Percentiles rank a stretch among this genome's conserved stretches.
phyloP scores from a whole-genome alignment of 2,329 filamentous ascomycete species.

The Penicillium hordei region DNA sequence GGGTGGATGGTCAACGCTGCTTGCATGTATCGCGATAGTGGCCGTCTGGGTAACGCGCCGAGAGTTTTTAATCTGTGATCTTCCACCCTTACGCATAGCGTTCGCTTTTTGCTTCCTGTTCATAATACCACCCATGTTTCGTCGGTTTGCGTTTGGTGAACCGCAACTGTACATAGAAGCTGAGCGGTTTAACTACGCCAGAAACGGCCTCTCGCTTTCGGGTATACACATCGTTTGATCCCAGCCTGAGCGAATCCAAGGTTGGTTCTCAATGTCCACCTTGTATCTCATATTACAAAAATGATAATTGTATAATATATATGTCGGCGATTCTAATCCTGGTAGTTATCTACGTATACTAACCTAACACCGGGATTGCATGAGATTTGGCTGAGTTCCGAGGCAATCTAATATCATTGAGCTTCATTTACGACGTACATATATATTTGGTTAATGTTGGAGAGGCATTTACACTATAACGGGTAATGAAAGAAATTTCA shows the following conservation, averaged over 20 bases:
- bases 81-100: not conserved
- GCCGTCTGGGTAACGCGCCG: constrained; percentile 39
- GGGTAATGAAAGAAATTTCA: not conserved
- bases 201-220: not conserved
- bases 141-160: not conserved
- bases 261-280: not conserved
- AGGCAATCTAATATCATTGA: not conserved
- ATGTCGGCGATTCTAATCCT: not conserved
- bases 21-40: constrained; percentile 41
- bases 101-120: constrained; percentile 2
- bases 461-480: not conserved
- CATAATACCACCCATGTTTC: not conserved
- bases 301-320: not conserved
- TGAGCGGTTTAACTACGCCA: not conserved
- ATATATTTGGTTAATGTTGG: not conserved
- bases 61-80: constrained; percentile 37
- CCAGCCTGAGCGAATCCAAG: not conserved
- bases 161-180: not conserved
- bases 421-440: not conserved
- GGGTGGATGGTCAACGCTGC: constrained; percentile 63
- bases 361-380: not conserved
- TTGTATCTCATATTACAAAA: not conserved
- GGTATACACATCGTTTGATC: not conserved
- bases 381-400: not conserved
- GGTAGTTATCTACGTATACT: not conserved